Evolutionary conservation across 495 filamentous ascomycete genomes (phyloP).

Genomic region (Penicillium subrubescens): DNA sequence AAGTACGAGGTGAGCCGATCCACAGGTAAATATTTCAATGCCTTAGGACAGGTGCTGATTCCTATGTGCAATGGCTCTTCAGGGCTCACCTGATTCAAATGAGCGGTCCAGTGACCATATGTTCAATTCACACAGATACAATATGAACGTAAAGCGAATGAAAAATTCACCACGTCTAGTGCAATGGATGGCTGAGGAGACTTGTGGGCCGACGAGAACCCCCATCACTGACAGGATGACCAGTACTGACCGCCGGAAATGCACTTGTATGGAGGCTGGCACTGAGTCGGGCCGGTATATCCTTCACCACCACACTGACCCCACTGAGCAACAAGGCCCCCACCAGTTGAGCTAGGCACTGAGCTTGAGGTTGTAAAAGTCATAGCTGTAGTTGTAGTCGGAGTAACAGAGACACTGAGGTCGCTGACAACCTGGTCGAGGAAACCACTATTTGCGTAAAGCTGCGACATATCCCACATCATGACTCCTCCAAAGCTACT

Average conservation of each 20-base stretch:
- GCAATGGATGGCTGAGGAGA: too few species aligned
- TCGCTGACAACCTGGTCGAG: constrained; percentile 33
- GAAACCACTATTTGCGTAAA: constrained; percentile 49
- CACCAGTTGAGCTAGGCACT: not conserved
- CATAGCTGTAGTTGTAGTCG: not conserved
- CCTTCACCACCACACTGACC: constrained; percentile 42
- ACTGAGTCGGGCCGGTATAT: constrained; percentile 40
- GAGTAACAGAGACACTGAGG: not conserved
- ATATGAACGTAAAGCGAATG: too few species aligned
- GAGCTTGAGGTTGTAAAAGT: not conserved
- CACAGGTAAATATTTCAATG: too few species aligned
- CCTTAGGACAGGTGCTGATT: too few species aligned
- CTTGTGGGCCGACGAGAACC: not conserved
- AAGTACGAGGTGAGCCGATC: too few species aligned
- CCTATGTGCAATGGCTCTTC: too few species aligned
- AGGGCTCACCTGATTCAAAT: too few species aligned
- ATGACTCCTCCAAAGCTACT: constrained; percentile 59
- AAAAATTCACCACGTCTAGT: too few species aligned
- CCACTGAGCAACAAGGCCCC: constrained; percentile 35
- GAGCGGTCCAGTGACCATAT: too few species aligned
- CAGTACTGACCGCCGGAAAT: not conserved
- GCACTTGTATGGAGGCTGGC: constrained; percentile 38
- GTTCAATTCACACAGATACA: too few species aligned
- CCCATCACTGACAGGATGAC: not conserved
- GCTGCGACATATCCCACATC: constrained; percentile 60